Evolutionary conservation across 106 monocot species (phyloP).

Genomic region (Vanilla planifolia): DNA sequence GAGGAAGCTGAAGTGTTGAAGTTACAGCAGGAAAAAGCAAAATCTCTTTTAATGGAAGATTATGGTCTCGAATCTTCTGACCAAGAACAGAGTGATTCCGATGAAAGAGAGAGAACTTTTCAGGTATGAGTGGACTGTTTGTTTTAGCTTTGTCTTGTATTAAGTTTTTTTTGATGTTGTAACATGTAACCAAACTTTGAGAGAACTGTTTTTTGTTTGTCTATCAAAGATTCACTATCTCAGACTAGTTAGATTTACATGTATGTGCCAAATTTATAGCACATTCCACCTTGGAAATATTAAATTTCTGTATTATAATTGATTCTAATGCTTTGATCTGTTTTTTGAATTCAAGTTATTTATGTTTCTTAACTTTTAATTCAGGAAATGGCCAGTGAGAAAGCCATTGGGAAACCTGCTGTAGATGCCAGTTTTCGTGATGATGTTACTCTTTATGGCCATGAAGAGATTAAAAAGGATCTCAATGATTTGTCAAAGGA

Average conservation of each 20-base stretch:
- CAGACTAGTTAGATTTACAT: too few relatives aligned
- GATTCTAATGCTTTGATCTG: too few relatives aligned
- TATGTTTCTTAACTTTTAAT: background rate
- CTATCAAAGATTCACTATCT: too few relatives aligned
- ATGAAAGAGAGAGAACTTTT: constrained; percentile 22
- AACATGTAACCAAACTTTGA: too few relatives aligned
- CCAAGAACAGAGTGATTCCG: constrained; percentile 28
- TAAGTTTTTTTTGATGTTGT: too few relatives aligned
- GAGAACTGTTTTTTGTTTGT: too few relatives aligned
- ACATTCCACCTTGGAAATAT: too few relatives aligned
- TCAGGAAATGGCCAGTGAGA: constrained; percentile 24
- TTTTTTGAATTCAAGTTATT: too few relatives aligned
- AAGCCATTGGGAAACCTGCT: constrained; percentile 6
- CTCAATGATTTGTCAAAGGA: constrained; percentile 56
- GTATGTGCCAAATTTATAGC: too few relatives aligned
- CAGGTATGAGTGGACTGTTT: constrained; percentile 33
- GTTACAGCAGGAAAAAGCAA: constrained; percentile 67
- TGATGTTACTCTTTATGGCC: constrained; percentile 18
- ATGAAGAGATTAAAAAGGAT: constrained; percentile 60
- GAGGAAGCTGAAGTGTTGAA: constrained; percentile 69
- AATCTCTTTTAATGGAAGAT: constrained; percentile 51
- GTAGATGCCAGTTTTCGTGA: constrained; percentile 12
- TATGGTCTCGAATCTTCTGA: constrained; percentile 65
- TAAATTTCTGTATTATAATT: too few relatives aligned
- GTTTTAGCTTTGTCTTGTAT: too few relatives aligned